Evolutionary conservation across 2,329 filamentous ascomycete species (phyloP).

Genomic region (Decorospora gaudefroyi): DNA sequence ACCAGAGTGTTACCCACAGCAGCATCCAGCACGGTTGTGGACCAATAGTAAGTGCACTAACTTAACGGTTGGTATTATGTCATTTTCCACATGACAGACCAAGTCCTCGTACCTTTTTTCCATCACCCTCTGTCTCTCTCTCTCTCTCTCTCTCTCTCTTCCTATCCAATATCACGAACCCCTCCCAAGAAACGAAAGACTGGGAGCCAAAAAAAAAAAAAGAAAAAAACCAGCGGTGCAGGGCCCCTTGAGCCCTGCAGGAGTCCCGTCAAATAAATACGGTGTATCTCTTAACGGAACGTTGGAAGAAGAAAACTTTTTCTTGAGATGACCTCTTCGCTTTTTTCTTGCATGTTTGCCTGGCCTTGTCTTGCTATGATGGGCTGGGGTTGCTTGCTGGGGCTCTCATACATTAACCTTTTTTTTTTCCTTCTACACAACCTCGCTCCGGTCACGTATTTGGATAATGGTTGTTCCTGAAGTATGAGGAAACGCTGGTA

Average conservation of each 20-base stretch:
- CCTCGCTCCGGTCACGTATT: too few relatives aligned
- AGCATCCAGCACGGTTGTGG: conserved; percentile 4
- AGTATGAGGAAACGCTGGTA: too few relatives aligned
- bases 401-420: too few relatives aligned
- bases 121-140: not conserved
- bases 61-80: conserved; percentile 1
- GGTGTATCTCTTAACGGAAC: conserved; percentile 53
- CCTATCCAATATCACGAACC: not conserved
- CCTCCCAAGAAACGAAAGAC: not conserved
- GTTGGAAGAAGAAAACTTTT: conserved; percentile 52
- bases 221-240: conserved; percentile 49
- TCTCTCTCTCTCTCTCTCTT: not conserved
- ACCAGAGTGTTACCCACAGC: not conserved
- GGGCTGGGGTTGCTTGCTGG: too few relatives aligned
- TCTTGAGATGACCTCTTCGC: too few relatives aligned
- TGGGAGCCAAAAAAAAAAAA: not conserved
- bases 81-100: not conserved
- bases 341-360: too few relatives aligned
- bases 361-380: too few relatives aligned
- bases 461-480: too few relatives aligned
- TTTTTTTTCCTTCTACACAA: too few relatives aligned
- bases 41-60: conserved; percentile 3
- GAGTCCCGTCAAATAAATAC: conserved; percentile 43
- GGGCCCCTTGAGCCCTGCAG: conserved; percentile 52
- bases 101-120: not conserved